Conservation (phyloP, 371 early-diverging fungal genomes). For the Fennellomyces sp. region DNA sequence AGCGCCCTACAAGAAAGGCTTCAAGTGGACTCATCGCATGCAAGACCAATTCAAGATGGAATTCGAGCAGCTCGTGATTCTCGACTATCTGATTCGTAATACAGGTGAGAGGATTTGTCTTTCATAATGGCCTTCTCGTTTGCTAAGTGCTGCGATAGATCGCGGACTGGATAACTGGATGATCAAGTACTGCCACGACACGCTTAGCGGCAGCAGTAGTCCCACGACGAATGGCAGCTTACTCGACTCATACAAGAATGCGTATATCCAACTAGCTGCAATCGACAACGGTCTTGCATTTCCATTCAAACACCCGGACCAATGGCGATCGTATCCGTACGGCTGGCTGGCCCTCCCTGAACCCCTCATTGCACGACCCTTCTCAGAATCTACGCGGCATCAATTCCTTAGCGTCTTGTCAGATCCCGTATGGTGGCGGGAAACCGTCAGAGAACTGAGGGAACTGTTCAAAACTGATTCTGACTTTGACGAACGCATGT, state of each 20-base stretch:
- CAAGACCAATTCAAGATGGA: conserved; percentile 78
- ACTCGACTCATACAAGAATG: conserved; percentile 12
- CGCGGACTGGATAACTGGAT: conserved; percentile 93
- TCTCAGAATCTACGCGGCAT: conserved; percentile 67
- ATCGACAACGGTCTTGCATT: conserved; percentile 95
- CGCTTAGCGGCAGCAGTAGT: conserved; percentile 23
- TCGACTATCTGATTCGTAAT: conserved; percentile 91
- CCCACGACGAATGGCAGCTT: conserved; percentile 24
- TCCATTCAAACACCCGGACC: conserved; percentile 92
- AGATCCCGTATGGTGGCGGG: conserved; percentile 79
- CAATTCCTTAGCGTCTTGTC: conserved; percentile 72
- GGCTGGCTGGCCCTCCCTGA: conserved; percentile 83
- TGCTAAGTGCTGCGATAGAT: conserved; percentile 34
- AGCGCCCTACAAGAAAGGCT: conserved; percentile 19
- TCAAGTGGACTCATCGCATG: conserved; percentile 66
- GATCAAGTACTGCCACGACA: conserved; percentile 67
- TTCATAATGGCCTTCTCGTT: neutral
- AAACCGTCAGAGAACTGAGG: conserved; percentile 68
- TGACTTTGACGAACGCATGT: conserved; percentile 85
- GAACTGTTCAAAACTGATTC: conserved; percentile 67
- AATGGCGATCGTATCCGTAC: conserved; percentile 88
- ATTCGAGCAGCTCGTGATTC: conserved; percentile 82
- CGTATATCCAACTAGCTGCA: conserved; percentile 72
- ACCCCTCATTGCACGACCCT: conserved; percentile 61
- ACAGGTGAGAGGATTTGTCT: conserved; percentile 58